A percentile compares a stretch with the other conserved stretches of the same genome.
Conservation (phyloP, 83 land plant genomes). For the Picea mariana region DNA sequence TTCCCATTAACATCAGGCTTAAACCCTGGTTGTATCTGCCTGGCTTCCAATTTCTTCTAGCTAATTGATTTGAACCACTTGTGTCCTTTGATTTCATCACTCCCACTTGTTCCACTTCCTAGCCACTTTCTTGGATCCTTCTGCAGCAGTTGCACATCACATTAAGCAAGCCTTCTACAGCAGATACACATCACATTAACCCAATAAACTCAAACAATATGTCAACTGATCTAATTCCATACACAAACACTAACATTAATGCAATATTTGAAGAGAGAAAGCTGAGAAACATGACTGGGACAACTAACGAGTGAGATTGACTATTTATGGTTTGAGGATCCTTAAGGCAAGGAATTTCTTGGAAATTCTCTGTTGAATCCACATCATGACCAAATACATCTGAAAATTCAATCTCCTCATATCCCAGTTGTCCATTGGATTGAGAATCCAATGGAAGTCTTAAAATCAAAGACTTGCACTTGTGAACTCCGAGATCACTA, state of each 20-base stretch:
- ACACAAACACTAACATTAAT: no score
- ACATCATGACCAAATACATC: constrained; percentile 34
- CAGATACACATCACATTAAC: no score
- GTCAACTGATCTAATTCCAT: not conserved
- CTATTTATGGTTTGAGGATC: constrained; percentile 71
- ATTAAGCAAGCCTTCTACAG: not conserved
- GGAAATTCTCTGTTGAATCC: constrained; percentile 12
- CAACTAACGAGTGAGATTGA: constrained; percentile 84
- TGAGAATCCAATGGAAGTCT: not conserved
- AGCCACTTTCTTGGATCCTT: constrained; percentile 31
- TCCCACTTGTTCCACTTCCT: constrained; percentile 16
- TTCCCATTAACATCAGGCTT: constrained; percentile 36
- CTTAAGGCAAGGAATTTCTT: not conserved
- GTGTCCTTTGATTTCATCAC: constrained; percentile 42
- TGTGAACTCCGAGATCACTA: no score
- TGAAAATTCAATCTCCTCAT: constrained; percentile 38
- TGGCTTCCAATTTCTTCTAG: constrained; percentile 40
- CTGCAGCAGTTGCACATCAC: constrained; percentile 32
- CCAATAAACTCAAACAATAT: not conserved
- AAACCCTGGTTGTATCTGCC: constrained; percentile 36
- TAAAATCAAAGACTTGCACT: not conserved
- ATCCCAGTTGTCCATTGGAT: not conserved
- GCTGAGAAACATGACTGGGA: constrained; percentile 48
- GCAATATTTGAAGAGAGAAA: not conserved
- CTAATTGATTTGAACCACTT: constrained; percentile 47